Base-by-base conservation (phyloP, 805 yeast species). In the Saccharomycopsis fibuligera region DNA sequence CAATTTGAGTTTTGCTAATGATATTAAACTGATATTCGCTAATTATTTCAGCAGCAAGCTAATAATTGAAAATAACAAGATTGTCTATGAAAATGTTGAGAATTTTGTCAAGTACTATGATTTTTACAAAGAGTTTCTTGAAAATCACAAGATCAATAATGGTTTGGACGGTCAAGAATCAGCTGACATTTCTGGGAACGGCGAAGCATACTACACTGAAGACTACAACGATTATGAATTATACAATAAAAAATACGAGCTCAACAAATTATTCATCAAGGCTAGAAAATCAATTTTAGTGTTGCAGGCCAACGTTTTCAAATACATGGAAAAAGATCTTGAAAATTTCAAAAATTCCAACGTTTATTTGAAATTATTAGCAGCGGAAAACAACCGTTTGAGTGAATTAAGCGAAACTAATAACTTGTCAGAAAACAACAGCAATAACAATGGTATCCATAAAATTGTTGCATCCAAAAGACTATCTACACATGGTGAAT, bases 231-330 rank as follows among this genome's bases (percentile, higher is more conserved):
- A 50, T 9, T 50, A 43, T 25, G 51, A 47, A 19, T 22, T 48
- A 17, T 47, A 47, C 36, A 42, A 31, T 3, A 27, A 40, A 22
- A 47, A 48, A 30, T 37, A 29, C 24, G 54, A 52, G 27, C 21
- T 51, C 5, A 48, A 53, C 21, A 49, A 59, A 3, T 54, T 66
- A 9, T 85, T 81, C 54, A 60, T 64, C 4, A 64, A 63, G 22
- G 88, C 89, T 0, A 68, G 95, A 50, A 72, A 69, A 46, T 68
- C 79, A 10, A 65, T 88, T n/a, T 63, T 88, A 23, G 60, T 68
- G 1, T 58, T 83, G 3, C 96, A 88, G 57, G 62, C 69, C 14
- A 71, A 72, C 8, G 72, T 79, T 0, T 77, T 68, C 54, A 63
- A 69, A 8, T 62, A 70, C 19, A 69, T 89, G 71, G 65, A 67